phyloP scores from a whole-genome alignment of 257 asterid species.

The Nemophila menziesii region DNA sequence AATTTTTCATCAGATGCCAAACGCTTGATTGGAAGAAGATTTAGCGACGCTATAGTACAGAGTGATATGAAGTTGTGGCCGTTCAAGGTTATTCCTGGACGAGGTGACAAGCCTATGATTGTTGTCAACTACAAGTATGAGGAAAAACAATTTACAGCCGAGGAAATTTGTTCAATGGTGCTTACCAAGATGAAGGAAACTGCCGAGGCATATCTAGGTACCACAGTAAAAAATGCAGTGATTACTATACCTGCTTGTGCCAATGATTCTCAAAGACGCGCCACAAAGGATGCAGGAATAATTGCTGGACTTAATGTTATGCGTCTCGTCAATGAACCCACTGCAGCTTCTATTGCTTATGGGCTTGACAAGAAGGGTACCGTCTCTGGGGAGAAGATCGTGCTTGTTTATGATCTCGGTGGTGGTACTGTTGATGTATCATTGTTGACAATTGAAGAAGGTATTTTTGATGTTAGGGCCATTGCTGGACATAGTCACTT shows the following conservation, averaged over 20 bases:
- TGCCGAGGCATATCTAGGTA: constrained; percentile 20
- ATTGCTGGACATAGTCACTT: constrained; percentile 22
- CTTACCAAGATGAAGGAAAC: constrained; percentile 19
- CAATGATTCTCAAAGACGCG: constrained; percentile 19
- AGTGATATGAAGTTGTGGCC: constrained; percentile 22
- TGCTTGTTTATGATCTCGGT: too few species aligned
- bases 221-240: constrained; percentile 17
- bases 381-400: constrained; percentile 16
- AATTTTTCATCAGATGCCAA: too few species aligned
- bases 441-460: too few species aligned
- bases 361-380: constrained; percentile 14
- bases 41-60: constrained; percentile 10
- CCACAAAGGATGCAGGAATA: constrained; percentile 19
- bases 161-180: constrained; percentile 23
- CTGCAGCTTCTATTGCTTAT: constrained; percentile 18
- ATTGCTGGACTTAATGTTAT: constrained; percentile 22
- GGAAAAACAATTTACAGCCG: constrained; percentile 20
- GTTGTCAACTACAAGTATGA: constrained; percentile 20
- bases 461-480: constrained; percentile 21
- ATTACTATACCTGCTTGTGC: constrained; percentile 24
- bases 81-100: too few species aligned
- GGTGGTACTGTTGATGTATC: too few species aligned
- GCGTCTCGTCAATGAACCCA: too few species aligned
- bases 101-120: constrained; percentile 19
- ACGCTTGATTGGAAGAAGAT: constrained; percentile 24